Evolutionary conservation across 495 filamentous ascomycete genomes (phyloP), one percentile per base, ranked within the genome.

Genomic region (Umbilicaria muhlenbergii): DNA sequence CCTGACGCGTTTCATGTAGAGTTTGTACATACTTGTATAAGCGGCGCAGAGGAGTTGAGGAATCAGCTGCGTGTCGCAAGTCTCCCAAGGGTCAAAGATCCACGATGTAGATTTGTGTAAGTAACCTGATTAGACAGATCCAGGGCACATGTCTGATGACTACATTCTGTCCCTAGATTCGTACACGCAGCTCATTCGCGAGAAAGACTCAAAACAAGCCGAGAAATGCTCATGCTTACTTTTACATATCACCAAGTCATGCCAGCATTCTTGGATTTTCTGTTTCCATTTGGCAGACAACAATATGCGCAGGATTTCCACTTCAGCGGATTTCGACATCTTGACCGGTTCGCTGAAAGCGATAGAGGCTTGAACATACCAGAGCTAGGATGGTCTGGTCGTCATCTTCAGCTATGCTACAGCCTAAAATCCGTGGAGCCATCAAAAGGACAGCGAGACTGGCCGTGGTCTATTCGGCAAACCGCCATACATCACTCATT

Each of bases 181-280:
- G 36, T 60, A 4, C 52, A 58, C 39, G 55, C 62, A 33, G 33
- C 46, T 38, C 48, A 54, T 34, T 60, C 58, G 8, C 39, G 58
- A 41, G 49, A 51, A 32, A 34, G 47, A 8, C 46, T 65, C 19
- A 51, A 46, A 12, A 51, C 50, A 28, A 59, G 47, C 19, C 49
- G 54, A 14, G 40, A 54, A 11, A 67, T 68, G 58, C 47, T 67
- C n/a, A 47, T 47, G 2, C 39, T 52, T 12, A 36, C 56, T n/a
- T 47, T 70, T 16, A 65, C 60, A 1, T 59, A 67, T 44, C 57
- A 62, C 44, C 65, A 70, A 58, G 62, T 67, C 7, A 61, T 64
- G 51, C 58, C 63, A 7, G 42, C 41, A 1, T 67, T 66, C 49
- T 40, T 67, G 7, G 65, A 70, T 31, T 63, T 67, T 38, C 24